Base-by-base conservation (phyloP, 495 filamentous ascomycete species). In the Xylaria acuta region DNA sequence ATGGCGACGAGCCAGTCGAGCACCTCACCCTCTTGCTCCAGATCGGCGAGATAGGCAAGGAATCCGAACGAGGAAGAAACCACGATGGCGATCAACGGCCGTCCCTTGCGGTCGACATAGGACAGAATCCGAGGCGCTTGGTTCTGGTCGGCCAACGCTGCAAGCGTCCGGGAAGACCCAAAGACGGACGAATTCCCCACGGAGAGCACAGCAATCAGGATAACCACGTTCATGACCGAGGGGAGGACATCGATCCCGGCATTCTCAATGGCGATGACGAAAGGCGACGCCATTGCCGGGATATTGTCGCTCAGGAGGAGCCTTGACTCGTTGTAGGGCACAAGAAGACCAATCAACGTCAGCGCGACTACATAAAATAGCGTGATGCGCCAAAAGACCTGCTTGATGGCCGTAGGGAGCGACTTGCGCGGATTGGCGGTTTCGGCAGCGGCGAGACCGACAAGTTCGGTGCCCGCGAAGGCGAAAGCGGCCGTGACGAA, bases 301-400 rank as follows among this genome's bases (percentile, higher is more conserved):
- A 47, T 70, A 14, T 73, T 59, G 75, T 95, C 91, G 38, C 85
- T 87, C 22, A 85, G 79, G 1, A 94, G 80, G 0, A 97, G 89
- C 18, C 83, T 81, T 0, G 74, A 47, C 66, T 96, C 86, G 73
- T 85, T 83, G 79, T 92, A 94, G 0, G 90, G 90, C 7, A 97
- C 92, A 6, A 94, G 83, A 2, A 95, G 82, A 16, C 93, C 93
- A 67, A 97, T 87, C 0, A 95, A 78, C 27, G 87, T 88, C 3
- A 95, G 86, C 4, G 91, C 91, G 64, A 94, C 89, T 38, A 95
- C 83, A 81, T 97, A 97, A 81, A 97, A 95, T 73, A 97, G 86
- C 20, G 90, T 89, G 80, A 97, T 97, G 77, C 94, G 91, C 94
- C 94, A 97, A 82, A 97, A 97, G 45, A 97, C 94, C 81, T 97